Conservation (phyloP, 768 basidiomycete species). For the Calocybe indica region DNA sequence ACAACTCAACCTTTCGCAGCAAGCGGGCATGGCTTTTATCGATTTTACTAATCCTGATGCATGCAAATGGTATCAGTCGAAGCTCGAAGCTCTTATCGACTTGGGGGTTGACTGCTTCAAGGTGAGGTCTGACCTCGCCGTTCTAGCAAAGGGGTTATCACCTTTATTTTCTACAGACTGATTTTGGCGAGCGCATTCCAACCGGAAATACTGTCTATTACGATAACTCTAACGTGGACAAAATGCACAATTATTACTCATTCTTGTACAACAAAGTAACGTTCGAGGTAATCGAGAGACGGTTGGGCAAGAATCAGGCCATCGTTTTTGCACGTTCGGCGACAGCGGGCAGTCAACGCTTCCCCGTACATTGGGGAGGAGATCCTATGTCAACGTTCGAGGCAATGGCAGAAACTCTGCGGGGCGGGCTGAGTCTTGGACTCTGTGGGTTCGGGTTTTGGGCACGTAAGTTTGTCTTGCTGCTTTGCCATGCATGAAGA, state of each 20-base stretch:
- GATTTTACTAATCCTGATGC: constrained; percentile 40
- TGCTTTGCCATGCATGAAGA: neutral
- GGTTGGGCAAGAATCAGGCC: constrained; percentile 32
- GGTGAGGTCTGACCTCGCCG: constrained; percentile 21
- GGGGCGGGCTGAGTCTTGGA: constrained; percentile 36
- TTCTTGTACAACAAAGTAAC: constrained; percentile 34
- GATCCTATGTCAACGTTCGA: constrained; percentile 42
- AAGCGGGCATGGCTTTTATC: constrained; percentile 36
- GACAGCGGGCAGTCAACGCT: constrained; percentile 39
- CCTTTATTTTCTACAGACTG: constrained; percentile 12
- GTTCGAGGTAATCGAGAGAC: constrained; percentile 30
- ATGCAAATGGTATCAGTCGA: constrained; percentile 35
- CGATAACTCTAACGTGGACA: constrained; percentile 17
- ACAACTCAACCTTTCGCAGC: constrained; percentile 15
- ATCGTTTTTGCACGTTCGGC: constrained; percentile 41
- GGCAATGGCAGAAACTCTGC: constrained; percentile 43
- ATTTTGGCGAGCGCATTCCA: constrained; percentile 27
- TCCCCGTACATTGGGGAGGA: constrained; percentile 36
- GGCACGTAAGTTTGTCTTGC: constrained; percentile 20
- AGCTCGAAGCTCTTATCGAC: constrained; percentile 32
- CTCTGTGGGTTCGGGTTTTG: constrained; percentile 39
- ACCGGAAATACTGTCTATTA: constrained; percentile 32
- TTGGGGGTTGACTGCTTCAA: constrained; percentile 38
- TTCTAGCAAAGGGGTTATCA: constrained; percentile 6
- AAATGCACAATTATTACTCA: constrained; percentile 18